phyloP scores from a whole-genome alignment of 2,329 filamentous ascomycete genomes.

The Verticillium nubilum region DNA sequence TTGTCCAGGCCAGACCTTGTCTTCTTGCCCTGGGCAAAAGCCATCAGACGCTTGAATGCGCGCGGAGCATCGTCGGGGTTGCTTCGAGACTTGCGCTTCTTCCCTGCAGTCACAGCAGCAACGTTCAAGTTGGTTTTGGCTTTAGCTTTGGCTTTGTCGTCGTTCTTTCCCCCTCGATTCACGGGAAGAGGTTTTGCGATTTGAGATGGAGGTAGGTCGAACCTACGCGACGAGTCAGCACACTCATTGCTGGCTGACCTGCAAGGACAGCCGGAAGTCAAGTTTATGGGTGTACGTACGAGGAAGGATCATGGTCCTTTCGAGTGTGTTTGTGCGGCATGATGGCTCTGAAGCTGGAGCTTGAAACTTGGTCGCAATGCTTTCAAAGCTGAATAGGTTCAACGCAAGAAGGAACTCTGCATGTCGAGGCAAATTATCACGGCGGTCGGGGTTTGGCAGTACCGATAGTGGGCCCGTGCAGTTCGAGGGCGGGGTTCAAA shows the following conservation, averaged over 20 bases:
- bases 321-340: constrained; percentile 91
- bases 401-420: neutral
- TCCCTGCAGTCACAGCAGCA: constrained; percentile 24
- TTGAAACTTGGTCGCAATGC: neutral
- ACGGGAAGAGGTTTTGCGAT: constrained; percentile 46
- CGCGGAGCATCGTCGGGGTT: constrained; percentile 76
- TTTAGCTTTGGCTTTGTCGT: constrained; percentile 18
- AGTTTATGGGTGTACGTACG: constrained; percentile 32
- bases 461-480: neutral
- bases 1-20: constrained; percentile 65
- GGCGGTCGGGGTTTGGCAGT: neutral
- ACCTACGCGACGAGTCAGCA: constrained; percentile 25
- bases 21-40: constrained; percentile 58
- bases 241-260: neutral
- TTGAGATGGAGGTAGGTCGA: constrained; percentile 43
- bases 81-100: constrained; percentile 37
- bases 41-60: constrained; percentile 82
- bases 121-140: neutral
- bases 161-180: constrained; percentile 24
- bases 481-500: no score
- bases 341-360: constrained; percentile 9
- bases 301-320: constrained; percentile 47
- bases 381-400: neutral
- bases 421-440: neutral
- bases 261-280: neutral